Evolutionary conservation across 805 yeast genomes (phyloP).

Genomic region (Wickerhamomyces mucosus): DNA sequence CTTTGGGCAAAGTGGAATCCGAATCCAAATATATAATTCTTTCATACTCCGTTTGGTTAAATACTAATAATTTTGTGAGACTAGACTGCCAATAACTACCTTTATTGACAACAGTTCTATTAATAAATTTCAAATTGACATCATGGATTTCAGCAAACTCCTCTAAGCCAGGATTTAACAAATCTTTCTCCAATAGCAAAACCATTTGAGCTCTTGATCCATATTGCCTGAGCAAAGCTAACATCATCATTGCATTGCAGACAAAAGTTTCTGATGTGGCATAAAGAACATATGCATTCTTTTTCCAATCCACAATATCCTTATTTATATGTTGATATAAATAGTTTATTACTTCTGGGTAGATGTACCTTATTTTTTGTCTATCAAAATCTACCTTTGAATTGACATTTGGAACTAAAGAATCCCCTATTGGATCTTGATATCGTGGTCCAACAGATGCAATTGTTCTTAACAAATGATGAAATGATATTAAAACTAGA

Average conservation of each 20-base stretch:
- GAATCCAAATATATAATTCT: constrained; percentile 50
- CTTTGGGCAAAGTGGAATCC: constrained; percentile 35
- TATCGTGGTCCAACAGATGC: too few species aligned
- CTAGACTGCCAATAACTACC: constrained; percentile 36
- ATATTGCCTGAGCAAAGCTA: constrained; percentile 28
- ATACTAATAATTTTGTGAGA: constrained; percentile 46
- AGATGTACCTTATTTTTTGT: constrained; percentile 13
- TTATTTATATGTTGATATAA: constrained; percentile 12
- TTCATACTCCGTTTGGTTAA: constrained; percentile 39
- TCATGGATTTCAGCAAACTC: constrained; percentile 5
- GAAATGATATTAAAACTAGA: too few species aligned
- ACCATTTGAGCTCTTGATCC: constrained; percentile 38
- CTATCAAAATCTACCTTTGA: constrained; percentile 17
- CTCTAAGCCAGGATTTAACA: constrained; percentile 17
- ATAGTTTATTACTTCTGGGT: constrained; percentile 16
- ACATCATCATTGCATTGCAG: constrained; percentile 42
- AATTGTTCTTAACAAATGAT: too few species aligned
- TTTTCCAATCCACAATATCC: constrained; percentile 28
- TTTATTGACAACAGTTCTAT: constrained; percentile 3
- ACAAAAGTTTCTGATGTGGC: constrained; percentile 45
- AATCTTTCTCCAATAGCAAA: constrained; percentile 29
- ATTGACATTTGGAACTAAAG: too few species aligned
- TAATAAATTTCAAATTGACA: constrained; percentile 11
- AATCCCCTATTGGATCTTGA: too few species aligned
- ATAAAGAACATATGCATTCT: constrained; percentile 50